A percentile compares a stretch with the other conserved stretches of the same genome.
Conservation (phyloP, 768 basidiomycete genomes). For the Inosperma sp. region DNA sequence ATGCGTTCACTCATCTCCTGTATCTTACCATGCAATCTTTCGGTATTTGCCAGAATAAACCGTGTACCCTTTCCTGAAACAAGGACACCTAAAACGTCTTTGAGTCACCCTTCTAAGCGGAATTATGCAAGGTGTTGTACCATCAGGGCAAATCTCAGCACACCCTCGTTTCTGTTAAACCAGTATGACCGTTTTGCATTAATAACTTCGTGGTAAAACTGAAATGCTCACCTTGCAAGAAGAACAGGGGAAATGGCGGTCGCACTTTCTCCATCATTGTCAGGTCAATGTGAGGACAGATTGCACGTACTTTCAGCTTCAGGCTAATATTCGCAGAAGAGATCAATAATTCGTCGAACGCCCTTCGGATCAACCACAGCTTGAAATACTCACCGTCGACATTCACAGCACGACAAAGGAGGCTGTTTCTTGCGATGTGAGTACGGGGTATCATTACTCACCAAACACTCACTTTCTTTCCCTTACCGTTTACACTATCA, state of each 20-base stretch:
- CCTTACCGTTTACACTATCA: slow-evolving; percentile 42
- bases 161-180: slow-evolving; percentile 53
- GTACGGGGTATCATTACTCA: not conserved
- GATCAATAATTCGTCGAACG: slow-evolving; percentile 9
- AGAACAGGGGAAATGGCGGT: slow-evolving; percentile 48
- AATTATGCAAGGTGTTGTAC: slow-evolving; percentile 28
- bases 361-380: slow-evolving; percentile 3
- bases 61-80: slow-evolving; percentile 64
- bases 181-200: slow-evolving; percentile 5
- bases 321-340: slow-evolving; percentile 29
- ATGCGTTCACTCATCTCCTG: slow-evolving; percentile 65
- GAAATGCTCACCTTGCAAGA: slow-evolving; percentile 34
- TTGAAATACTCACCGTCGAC: slow-evolving; percentile 42
- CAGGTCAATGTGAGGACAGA: not conserved
- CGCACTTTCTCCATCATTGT: slow-evolving; percentile 34
- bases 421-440: slow-evolving; percentile 26
- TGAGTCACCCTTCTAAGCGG: not conserved
- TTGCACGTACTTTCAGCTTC: slow-evolving; percentile 49
- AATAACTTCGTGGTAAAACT: not conserved
- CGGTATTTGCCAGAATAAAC: slow-evolving; percentile 64
- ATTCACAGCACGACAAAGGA: slow-evolving; percentile 60
- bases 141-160: slow-evolving; percentile 63
- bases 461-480: slow-evolving; percentile 41
- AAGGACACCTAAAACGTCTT: slow-evolving; percentile 44
- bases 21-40: slow-evolving; percentile 60